Percentiles rank a stretch among this genome's conserved stretches.
Conservation (phyloP, 1,284 basidiomycete species). For the Irpex sp. region DNA sequence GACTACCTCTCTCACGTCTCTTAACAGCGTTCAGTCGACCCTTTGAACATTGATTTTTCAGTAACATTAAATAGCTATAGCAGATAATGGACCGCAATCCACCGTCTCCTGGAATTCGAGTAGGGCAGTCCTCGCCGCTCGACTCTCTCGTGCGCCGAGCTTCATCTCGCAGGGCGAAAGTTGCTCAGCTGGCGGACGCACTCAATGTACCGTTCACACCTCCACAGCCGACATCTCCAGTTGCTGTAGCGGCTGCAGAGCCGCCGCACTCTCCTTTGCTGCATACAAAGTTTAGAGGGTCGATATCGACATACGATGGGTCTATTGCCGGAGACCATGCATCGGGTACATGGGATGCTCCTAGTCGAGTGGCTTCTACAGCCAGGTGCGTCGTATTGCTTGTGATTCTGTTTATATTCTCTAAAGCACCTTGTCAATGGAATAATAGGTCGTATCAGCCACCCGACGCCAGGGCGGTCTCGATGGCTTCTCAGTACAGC, state of each 20-base stretch:
- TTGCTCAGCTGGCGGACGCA: constrained; percentile 13
- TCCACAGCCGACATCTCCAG: constrained; percentile 11
- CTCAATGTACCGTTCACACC: constrained; percentile 16
- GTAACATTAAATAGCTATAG: not conserved
- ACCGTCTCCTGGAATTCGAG: constrained; percentile 6
- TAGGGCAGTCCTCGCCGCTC: constrained; percentile 36
- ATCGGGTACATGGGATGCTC: not conserved
- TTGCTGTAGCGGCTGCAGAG: constrained; percentile 1
- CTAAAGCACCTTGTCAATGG: not conserved
- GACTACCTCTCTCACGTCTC: not conserved
- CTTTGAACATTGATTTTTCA: not conserved
- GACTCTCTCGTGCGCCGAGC: constrained; percentile 36
- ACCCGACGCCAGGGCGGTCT: constrained; percentile 16
- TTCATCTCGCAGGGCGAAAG: constrained; percentile 31
- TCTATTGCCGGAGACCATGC: not conserved
- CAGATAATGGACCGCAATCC: constrained; percentile 6
- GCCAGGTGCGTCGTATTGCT: constrained; percentile 3
- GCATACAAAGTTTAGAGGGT: constrained; percentile 59
- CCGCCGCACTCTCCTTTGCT: constrained; percentile 54
- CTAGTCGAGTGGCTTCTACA: constrained; percentile 3
- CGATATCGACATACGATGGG: constrained; percentile 37
- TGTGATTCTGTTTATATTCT: not conserved
- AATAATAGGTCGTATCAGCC: not conserved
- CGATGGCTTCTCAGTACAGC: constrained; percentile 31
- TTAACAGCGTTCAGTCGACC: not conserved